phyloP scores from a whole-genome alignment of 192 early-diverging fungal species.

The Coemansia sp. region DNA sequence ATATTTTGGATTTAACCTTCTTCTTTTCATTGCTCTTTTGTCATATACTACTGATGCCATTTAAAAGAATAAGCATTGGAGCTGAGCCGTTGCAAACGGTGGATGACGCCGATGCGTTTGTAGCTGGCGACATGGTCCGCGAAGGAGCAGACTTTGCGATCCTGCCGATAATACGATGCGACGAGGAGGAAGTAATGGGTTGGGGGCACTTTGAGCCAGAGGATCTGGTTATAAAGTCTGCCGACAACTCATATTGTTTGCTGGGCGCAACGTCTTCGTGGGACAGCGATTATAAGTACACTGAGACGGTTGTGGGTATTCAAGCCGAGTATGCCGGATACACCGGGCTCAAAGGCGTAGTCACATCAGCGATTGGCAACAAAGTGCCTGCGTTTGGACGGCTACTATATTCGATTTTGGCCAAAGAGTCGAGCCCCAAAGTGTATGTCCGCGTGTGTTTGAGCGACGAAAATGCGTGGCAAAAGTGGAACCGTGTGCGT shows the following conservation, averaged over 20 bases:
- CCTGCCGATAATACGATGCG: conserved; percentile 12
- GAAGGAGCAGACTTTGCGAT: conserved; percentile 36
- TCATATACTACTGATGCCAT: conserved; percentile 20
- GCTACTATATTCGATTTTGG: conserved; percentile 14
- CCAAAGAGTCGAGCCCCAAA: not conserved
- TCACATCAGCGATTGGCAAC: conserved; percentile 15
- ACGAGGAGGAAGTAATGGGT: not conserved
- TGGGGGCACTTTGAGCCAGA: conserved; percentile 21
- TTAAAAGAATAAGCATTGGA: conserved; percentile 33
- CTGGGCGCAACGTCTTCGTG: conserved; percentile 22
- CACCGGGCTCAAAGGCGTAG: conserved; percentile 24
- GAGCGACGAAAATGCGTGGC: conserved; percentile 58
- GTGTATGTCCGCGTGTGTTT: conserved; percentile 57
- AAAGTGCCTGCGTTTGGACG: conserved; percentile 13
- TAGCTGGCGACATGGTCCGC: conserved; percentile 8
- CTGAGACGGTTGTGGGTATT: conserved; percentile 10
- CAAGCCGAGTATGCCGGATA: conserved; percentile 28
- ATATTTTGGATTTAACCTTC: not conserved
- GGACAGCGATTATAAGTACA: not conserved
- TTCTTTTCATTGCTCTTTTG: not conserved
- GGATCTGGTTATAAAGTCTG: conserved; percentile 25
- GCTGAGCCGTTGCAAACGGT: conserved; percentile 18
- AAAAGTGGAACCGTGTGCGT: conserved; percentile 75
- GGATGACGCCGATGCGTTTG: conserved; percentile 28
- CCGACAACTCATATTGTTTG: conserved; percentile 31